Evolutionary conservation across 176 grass and related monocot genomes (phyloP), one percentile per base, ranked within the genome.

Genomic region (Aegilops umbellulata): DNA sequence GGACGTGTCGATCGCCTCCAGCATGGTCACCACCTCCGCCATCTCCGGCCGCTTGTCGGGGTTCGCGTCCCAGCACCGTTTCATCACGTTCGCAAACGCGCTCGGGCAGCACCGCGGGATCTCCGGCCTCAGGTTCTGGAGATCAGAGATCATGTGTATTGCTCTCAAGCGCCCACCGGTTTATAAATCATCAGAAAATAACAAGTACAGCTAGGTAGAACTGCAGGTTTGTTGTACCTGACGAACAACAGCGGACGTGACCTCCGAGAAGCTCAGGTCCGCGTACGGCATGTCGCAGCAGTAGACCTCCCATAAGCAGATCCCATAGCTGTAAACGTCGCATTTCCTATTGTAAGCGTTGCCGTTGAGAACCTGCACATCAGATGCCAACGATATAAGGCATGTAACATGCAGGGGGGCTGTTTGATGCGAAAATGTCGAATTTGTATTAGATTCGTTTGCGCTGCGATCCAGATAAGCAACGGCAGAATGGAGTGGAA

Each of bases 251-350:
- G 97, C 97, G 49, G 92, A 96, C 4, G 97, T 93, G 55, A 99
- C 87, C 85, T 99, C 97, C 0, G 92, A 85, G 88, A 94, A 99
- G 87, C 94, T 99, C 77, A 99, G 64, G 51, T 99, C 97, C 11
- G 92, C 92, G 87, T 99, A 99, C 20, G 94, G 97, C 97, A 99
- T 99, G 84, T 99, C 97, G 14, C 97, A 99, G 55, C 94, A 99
- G 80, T 99, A 99, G 51, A 94, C 90, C 80, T 99, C 97, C 94
- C 94, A 96, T 5, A 99, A 65, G 79, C 94, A 96, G 67, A 96
- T 96, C 26, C 97, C 97, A 17, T 91, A 99, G 84, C 97, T 99
- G 69, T 99, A 99, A 8, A 99, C 97, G 60, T 99, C 97, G 14
- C 97, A 99, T 81, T 98, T 99, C 81, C 94, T 89, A 62, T 99